Percentiles rank a stretch among this genome's conserved stretches.
phyloP scores from a whole-genome alignment of 78 protist species.

The Polysphondylium violaceum region DNA sequence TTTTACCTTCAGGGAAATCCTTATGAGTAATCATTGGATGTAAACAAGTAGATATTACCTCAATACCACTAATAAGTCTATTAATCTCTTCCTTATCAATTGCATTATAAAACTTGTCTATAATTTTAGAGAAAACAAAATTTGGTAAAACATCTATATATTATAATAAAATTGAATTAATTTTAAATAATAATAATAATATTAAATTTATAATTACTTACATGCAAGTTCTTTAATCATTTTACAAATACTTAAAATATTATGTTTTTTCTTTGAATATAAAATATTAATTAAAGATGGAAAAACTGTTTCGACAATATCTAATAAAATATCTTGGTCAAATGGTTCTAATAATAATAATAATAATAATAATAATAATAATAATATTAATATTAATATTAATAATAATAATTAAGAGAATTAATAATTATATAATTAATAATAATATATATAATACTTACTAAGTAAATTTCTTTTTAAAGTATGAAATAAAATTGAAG shows the following conservation, averaged over 20 bases:
- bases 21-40: constrained; percentile 52
- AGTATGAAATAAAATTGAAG: constrained; percentile 1
- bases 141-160: constrained; percentile 50
- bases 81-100: constrained; percentile 49
- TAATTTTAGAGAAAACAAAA: constrained; percentile 14
- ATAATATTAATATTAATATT: background rate
- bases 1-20: constrained; percentile 63
- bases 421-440: background rate
- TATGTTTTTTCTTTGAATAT: constrained; percentile 53
- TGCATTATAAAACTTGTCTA: constrained; percentile 35
- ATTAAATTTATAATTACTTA: constrained; percentile 12
- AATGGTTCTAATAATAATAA: constrained; percentile 13
- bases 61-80: constrained; percentile 62
- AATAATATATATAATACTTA: background rate
- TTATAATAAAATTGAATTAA: background rate
- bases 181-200: background rate
- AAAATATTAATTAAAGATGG: constrained; percentile 16
- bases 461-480: constrained; percentile 12
- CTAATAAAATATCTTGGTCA: background rate
- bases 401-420: background rate
- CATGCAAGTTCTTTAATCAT: constrained; percentile 56
- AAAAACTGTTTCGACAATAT: constrained; percentile 28
- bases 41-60: constrained; percentile 49
- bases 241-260: constrained; percentile 30
- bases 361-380: background rate